These are phyloP conservation scores for Cystobasidium ongulense DNA, from an alignment of 768 basidiomycete species.

Conservation along the genomic window DNA sequence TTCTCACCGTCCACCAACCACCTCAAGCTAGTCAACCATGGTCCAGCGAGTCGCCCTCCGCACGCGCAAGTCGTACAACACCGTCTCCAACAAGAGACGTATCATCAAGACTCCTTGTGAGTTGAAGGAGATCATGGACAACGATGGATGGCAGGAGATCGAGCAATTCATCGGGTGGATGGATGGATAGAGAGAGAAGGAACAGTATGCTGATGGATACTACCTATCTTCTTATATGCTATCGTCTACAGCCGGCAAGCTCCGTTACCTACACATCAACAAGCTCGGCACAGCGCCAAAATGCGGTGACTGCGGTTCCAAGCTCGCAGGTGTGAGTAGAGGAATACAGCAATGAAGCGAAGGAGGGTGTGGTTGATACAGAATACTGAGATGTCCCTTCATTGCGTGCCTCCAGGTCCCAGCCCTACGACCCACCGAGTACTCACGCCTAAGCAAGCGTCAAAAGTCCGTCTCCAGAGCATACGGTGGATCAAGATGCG, in stretches of 20 bases:
- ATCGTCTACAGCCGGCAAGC: conserved; percentile 57
- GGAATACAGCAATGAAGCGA: neutral
- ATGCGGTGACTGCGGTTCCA: conserved; percentile 96
- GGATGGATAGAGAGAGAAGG: neutral
- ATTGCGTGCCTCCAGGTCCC: conserved; percentile 56
- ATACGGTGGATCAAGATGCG: conserved; percentile 96
- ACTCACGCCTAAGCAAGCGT: conserved; percentile 91
- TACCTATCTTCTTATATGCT: neutral
- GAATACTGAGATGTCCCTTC: neutral
- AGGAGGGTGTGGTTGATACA: neutral
- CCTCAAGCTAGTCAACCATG: conserved; percentile 11
- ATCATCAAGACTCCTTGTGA: conserved; percentile 91
- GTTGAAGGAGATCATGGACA: neutral
- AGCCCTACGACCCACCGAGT: conserved; percentile 89
- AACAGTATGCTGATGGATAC: neutral
- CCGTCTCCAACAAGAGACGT: conserved; percentile 86
- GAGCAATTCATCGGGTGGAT: neutral
- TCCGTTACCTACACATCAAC: conserved; percentile 96
- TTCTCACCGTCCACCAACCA: neutral
- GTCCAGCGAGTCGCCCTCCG: conserved; percentile 81
- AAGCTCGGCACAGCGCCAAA: conserved; percentile 85
- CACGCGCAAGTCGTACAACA: conserved; percentile 97
- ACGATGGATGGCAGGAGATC: neutral
- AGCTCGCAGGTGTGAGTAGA: conserved; percentile 77
- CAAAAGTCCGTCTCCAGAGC: conserved; percentile 92